Evolutionary conservation across 257 asterid species (phyloP), one percentile per base, ranked within the genome.

Genomic region (Verbena officinalis): DNA sequence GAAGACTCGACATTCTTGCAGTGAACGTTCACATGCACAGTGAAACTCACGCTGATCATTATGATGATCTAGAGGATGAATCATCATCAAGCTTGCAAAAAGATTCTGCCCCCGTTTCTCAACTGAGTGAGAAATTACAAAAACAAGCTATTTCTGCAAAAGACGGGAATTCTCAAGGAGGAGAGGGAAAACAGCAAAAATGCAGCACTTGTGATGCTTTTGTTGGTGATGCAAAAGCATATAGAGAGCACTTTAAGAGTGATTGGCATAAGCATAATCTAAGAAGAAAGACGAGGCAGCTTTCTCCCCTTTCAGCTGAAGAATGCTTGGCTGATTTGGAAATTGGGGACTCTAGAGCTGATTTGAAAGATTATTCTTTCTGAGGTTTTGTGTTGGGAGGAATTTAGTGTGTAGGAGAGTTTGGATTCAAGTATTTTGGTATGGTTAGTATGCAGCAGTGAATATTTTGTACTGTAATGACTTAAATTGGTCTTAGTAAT

Each of bases 191-290:
- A 70, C 87, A 82, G 80, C 94, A 77, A 52, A 90, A 68, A 64
- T 93, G 99, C 80, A 85, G 72, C 81, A 87, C 97, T 20, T 93
- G 99, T 77, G 74, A 84, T 56, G 91, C 96, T 16, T 50, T 64
- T 21, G 83, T 90, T 17, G 97, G 95, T 6, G 95, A 86, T 71
- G 72, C 90, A 14, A 86, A 87, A 69, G 85, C 77, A 59, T 93
- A 87, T 69, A 81, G 99, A 48, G 96, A 87, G 73, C 99, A 90
- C 75, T 93, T 84, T 67, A 93, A 93, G 90, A 84, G 96, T 31
- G 99, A 93, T 3, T 93, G 99, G 97, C 97, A 93, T 75, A 93
- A 87, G 66, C 97, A 91, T 54, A 93, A 90, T 60, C 73, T 90
- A 19, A 81, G 88, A 84, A 77, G 96, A 34, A 93, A 93, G 69